phyloP scores from a whole-genome alignment of 2,329 filamentous ascomycete genomes.

The Penicillium griseofulvum region DNA sequence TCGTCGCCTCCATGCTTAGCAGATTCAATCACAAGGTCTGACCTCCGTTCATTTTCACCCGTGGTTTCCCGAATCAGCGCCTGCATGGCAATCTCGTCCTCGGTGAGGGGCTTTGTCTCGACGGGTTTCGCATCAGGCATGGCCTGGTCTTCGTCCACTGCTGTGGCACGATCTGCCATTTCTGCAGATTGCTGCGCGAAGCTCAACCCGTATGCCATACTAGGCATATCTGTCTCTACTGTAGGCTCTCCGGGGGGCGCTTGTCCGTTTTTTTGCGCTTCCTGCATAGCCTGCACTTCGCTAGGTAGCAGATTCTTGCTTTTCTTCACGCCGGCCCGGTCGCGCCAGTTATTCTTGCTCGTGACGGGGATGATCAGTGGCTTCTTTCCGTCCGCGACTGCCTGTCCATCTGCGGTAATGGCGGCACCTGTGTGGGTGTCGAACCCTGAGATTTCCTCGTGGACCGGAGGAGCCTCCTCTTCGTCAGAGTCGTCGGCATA shows the following conservation, averaged over 20 bases:
- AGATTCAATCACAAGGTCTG: constrained; percentile 55
- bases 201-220: constrained; percentile 55
- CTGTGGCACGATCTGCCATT: constrained; percentile 9
- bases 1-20: constrained; percentile 8
- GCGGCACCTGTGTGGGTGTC: constrained; percentile 46
- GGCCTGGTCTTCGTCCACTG: constrained; percentile 27
- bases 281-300: constrained; percentile 52
- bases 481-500: constrained; percentile 55
- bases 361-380: constrained; percentile 77
- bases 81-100: constrained; percentile 64
- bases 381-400: constrained; percentile 47
- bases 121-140: constrained; percentile 27
- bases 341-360: constrained; percentile 74
- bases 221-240: constrained; percentile 52
- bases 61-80: constrained; percentile 61
- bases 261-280: constrained; percentile 37
- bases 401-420: constrained; percentile 39
- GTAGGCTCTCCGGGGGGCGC: constrained; percentile 35
- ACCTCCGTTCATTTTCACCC: constrained; percentile 39
- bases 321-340: constrained; percentile 52
- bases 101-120: constrained; percentile 45
- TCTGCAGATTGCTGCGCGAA: constrained; percentile 38
- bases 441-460: constrained; percentile 55
- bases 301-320: constrained; percentile 59
- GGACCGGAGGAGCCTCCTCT: constrained; percentile 36